Base-by-base conservation (phyloP, 768 basidiomycete genomes). In the Boletus subcaerulescens region DNA sequence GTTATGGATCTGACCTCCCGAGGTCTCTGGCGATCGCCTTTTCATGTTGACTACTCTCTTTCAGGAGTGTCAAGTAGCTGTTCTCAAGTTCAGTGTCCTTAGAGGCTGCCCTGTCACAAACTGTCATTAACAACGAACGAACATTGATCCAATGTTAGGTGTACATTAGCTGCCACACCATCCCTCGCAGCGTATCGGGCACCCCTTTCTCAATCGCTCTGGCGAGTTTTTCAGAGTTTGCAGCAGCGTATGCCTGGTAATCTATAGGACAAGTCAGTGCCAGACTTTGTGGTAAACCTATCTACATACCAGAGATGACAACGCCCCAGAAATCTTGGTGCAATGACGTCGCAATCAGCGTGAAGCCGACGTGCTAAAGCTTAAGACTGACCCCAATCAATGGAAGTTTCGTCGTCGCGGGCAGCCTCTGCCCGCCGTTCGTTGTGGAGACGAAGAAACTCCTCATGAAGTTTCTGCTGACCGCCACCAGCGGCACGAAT, bases 161-260 rank as follows among this genome's bases (percentile, higher is more conserved):
- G 61, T 75, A 91, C 93, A 96, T 97, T 68, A 96, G 79, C 68
- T 97, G 94, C 92, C 91, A 98, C 77, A 96, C 85, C 86, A 98
- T 96, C 45, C 93, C 93, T 48, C 93, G 83, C 45, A 95, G 73
- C 2, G 92, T 85, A 41, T 83, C 76, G 14, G 97, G 97, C 39
- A 99, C 93, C 4, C 97, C 97, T 57, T 78, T 80, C 60, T 97
- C 93, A 50, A 99, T 99, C 4, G 94, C 96, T 62, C 80, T 79
- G 1, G 93, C 92, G 24, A 99, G 76, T 55, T 87, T 80, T 58
- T 90, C 85, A 4, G 96, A 80, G 52, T 84, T 75, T 48, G 86
- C 82, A 14, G 89, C 74, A 6, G 97, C 97, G 53, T 94, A 96
- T 5, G 73, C 77, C 66, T 93, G 90, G 67, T 98, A 99, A 70